Evolutionary conservation across 1,139 yeast species (phyloP), one percentile per base, ranked within the genome.

Genomic region (Arxiozyma heterogenica): DNA sequence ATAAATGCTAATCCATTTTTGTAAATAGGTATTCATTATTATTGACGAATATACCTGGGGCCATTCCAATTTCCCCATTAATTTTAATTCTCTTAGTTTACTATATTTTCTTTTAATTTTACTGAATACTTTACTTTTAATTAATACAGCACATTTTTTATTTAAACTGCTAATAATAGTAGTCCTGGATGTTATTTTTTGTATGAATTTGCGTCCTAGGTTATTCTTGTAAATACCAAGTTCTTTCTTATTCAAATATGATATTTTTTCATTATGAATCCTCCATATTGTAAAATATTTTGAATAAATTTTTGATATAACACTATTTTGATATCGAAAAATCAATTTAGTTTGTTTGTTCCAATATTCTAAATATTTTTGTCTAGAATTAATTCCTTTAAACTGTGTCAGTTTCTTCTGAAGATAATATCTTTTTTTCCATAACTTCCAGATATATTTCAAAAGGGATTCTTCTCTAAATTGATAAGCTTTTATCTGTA

Each of bases 401-500:
- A 30, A 45, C 12, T 11, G 11, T 4, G 8, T 11, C 12, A 45
- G 15, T 3, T 18, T 45, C 18, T 30, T 27, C 21, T 45, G 25
- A 7, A 45, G 18, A 2, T 17, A 4, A 30, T 18, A 21, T 30
- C 18, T 22, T 18, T 30, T 30, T 18, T 30, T 51, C 61, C 61
- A 60, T 30, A 15, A 25, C 3, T 11, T 38, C 30, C 55, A 48
- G 20, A 27, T 15, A 23, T 39, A 30, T 47, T 18, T 22, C 44
- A 52, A 22, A 42, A 34, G 15, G 25, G 51, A 34, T 6, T n/a
- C 38, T 50, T 49, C 18, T 51, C 44, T 9, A 22, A 60, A 54
- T 27, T 55, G 46, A 30, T 51, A 27, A 7, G 61, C 51, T 51
- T 60, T 53, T 7, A 48, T 11, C 15, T 51, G 42, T 18, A 55